Conservation (phyloP, 306 rosid species). For the Potentilla sterilis region DNA sequence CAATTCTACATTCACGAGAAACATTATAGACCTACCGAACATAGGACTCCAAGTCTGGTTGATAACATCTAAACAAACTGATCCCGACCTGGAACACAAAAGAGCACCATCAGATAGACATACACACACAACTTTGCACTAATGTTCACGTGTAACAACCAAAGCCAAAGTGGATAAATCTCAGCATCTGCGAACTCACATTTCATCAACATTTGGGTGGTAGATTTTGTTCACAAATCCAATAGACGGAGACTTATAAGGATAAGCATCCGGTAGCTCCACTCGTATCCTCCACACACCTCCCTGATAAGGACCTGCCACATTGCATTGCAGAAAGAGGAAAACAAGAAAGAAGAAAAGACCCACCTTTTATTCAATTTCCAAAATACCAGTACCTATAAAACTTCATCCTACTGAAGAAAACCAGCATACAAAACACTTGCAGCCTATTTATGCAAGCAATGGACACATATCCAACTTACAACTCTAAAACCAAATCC, state of each 20-base stretch:
- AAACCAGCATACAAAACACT: constrained; percentile 23
- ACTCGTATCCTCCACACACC: constrained; percentile 89
- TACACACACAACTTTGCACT: not conserved
- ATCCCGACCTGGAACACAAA: constrained; percentile 70
- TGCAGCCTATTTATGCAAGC: constrained; percentile 25
- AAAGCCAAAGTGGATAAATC: constrained; percentile 11
- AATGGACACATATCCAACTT: not conserved
- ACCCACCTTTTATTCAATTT: not conserved
- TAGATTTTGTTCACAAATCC: constrained; percentile 82
- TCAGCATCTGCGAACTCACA: constrained; percentile 50
- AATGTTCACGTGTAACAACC: not conserved
- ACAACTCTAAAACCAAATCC: constrained; percentile 8
- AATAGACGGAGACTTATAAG: constrained; percentile 84
- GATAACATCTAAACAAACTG: constrained; percentile 91
- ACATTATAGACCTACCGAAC: constrained; percentile 61
- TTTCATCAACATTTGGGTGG: constrained; percentile 95
- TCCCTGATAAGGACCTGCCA: constrained; percentile 72
- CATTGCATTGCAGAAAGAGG: constrained; percentile 17
- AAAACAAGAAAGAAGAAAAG: not conserved
- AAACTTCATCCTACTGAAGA: constrained; percentile 17
- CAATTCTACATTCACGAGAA: constrained; percentile 8
- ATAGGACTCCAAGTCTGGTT: constrained; percentile 96
- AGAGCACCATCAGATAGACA: constrained; percentile 26
- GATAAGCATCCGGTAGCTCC: constrained; percentile 88
- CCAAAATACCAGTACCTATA: constrained; percentile 20